Conservation (phyloP, 108 stramenopile species). For the Cyclotella choctawhatcheeana region DNA sequence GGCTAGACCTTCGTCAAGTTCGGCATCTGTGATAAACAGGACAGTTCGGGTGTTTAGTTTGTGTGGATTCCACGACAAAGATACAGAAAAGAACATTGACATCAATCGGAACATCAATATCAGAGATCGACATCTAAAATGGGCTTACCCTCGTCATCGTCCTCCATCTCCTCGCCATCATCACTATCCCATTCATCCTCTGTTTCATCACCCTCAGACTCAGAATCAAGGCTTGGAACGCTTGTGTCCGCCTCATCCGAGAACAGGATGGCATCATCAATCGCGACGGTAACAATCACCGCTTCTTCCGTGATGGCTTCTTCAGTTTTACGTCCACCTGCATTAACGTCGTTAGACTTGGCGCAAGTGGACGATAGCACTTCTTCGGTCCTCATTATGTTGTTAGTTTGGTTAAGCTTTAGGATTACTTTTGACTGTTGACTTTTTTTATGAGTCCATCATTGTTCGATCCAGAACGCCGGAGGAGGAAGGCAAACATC, state of each 20-base stretch:
- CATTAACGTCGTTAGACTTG: slow-evolving; percentile 37
- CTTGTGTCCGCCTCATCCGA: slow-evolving; percentile 39
- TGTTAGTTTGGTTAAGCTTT: slow-evolving; percentile 18
- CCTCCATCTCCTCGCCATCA: slow-evolving; percentile 25
- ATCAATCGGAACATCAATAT: neutral
- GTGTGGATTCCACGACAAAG: neutral
- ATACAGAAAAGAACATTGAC: slow-evolving; percentile 1
- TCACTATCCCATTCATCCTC: slow-evolving; percentile 50
- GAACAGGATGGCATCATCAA: slow-evolving; percentile 50
- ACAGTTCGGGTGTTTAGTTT: slow-evolving; percentile 5
- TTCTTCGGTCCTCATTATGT: slow-evolving; percentile 40
- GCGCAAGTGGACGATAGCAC: slow-evolving; percentile 43
- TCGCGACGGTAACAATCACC: slow-evolving; percentile 19
- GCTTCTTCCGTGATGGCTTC: slow-evolving; percentile 20
- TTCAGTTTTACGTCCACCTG: slow-evolving; percentile 45
- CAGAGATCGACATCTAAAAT: neutral
- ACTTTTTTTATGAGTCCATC: slow-evolving; percentile 9
- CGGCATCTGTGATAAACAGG: slow-evolving; percentile 41
- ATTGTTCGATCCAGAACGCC: neutral
- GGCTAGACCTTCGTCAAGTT: slow-evolving; percentile 56
- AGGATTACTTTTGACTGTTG: slow-evolving; percentile 16
- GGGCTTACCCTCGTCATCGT: neutral
- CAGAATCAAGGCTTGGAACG: slow-evolving; percentile 52
- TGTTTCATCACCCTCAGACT: slow-evolving; percentile 48
- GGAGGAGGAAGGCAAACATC: no score